Evolutionary conservation across 768 basidiomycete genomes (phyloP).

Genomic region (Pholiota molesta): DNA sequence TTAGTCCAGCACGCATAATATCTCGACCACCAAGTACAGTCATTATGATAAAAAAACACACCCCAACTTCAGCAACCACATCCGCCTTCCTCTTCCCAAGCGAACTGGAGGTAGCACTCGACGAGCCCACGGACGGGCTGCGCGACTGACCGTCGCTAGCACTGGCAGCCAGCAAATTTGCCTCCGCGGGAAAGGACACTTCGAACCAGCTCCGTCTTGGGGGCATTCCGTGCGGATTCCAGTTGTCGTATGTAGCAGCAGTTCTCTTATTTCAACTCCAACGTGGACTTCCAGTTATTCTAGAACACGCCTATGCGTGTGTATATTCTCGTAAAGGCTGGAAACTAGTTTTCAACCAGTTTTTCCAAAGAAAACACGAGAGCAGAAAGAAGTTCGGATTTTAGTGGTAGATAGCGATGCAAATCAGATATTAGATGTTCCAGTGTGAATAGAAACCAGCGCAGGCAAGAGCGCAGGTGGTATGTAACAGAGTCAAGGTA

Average conservation of each 20-base stretch:
- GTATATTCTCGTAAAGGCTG: too few relatives aligned
- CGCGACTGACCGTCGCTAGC: not conserved
- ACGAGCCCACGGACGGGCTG: slow-evolving; percentile 18
- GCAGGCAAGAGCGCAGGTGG: not conserved
- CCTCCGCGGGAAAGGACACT: slow-evolving; percentile 52
- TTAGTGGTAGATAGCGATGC: too few relatives aligned
- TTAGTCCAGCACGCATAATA: not conserved
- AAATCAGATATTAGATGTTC: not conserved
- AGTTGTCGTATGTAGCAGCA: too few relatives aligned
- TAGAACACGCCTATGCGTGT: too few relatives aligned
- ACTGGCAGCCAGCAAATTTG: slow-evolving; percentile 10
- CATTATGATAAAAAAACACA: slow-evolving; percentile 10
- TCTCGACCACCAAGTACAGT: not conserved
- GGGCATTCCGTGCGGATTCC: not conserved
- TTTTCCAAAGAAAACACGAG: too few relatives aligned
- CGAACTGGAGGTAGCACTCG: slow-evolving; percentile 13
- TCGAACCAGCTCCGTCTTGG: slow-evolving; percentile 46
- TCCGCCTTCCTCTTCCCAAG: slow-evolving; percentile 25
- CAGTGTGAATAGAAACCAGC: not conserved
- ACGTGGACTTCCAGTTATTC: too few relatives aligned
- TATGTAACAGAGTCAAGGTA: too few relatives aligned
- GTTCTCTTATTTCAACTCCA: too few relatives aligned
- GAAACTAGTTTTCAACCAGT: too few relatives aligned
- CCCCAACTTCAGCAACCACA: slow-evolving; percentile 20
- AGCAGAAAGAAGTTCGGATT: too few relatives aligned